Base-by-base conservation (phyloP, 768 basidiomycete species). In the Candolleomyces efflorescens region DNA sequence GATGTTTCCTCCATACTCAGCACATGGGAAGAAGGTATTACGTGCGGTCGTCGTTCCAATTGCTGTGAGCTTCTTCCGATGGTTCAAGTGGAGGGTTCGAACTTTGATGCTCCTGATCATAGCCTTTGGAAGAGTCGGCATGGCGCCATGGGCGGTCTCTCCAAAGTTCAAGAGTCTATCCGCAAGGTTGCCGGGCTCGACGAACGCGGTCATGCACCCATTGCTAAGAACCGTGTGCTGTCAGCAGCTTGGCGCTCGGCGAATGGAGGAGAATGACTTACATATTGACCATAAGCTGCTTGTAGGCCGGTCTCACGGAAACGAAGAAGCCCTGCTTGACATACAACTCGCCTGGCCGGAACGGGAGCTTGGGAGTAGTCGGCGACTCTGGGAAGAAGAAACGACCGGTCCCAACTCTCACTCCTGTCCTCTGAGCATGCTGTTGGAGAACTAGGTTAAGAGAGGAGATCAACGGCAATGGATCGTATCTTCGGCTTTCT, bases 31-130 rank as follows among this genome's bases (percentile, higher is more conserved):
- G 22, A 18, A 53, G 2, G 63, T 65, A 47, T 64, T 62, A 0
- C 66, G 60, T 13, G 67, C 63, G 1, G 63, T 56, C 3, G 61
- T 64, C 9, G 62, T 54, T 20, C 53, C 55, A 43, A 64, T 53
- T 13, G 55, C 51, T 15, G 41, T 59, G 24, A 62, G 63, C 2
- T 78, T 67, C 61, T 83, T 86, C 55, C 69, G 78, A 65, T 83
- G 80, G 0, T 82, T 81, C 0, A 87, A 67, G 65, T 87, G 81
- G 0, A 26, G 69, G 0, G 82, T 86, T 11, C 74, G 73, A 7
- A 90, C 80, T 66, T 81, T 85, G 62, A 89, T 72, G 51, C 72
- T 81, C 49, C 76, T 78, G 22, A 73, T 71, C 59, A 86, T 79
- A 5, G 72, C 71, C 46, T 68, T 70, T 0, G 79, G 79, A 56